A percentile compares a stretch with the other conserved stretches of the same genome.
Evolutionary conservation across 2,329 filamentous ascomycete species (phyloP).

Genomic region (Diplodia scrobiculata): DNA sequence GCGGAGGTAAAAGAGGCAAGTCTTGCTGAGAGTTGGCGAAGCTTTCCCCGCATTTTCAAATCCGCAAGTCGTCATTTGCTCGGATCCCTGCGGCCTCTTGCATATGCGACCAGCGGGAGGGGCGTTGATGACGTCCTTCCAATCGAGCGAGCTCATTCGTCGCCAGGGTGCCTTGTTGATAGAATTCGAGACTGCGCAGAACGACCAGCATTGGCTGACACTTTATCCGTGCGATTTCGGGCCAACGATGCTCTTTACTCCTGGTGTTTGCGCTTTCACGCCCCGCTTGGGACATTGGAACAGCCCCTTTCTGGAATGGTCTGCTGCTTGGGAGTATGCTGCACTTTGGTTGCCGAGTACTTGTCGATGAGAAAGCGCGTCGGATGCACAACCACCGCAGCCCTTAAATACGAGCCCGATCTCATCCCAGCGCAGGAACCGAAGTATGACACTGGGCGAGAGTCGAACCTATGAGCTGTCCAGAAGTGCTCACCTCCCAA

Average conservation of each 20-base stretch:
- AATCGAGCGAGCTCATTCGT: not conserved
- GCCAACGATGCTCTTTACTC: not conserved
- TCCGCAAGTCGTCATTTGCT: slow-evolving; percentile 1
- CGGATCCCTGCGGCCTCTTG: not conserved
- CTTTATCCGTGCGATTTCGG: not conserved
- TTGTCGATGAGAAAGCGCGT: too few relatives aligned
- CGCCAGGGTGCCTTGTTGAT: not conserved
- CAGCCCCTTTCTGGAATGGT: too few relatives aligned
- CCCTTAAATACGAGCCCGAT: too few relatives aligned
- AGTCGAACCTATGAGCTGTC: too few relatives aligned
- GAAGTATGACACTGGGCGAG: too few relatives aligned
- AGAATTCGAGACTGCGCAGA: not conserved
- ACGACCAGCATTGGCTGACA: not conserved
- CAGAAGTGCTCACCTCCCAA: too few relatives aligned
- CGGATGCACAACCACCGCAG: too few relatives aligned
- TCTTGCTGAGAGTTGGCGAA: not conserved
- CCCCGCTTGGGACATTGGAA: too few relatives aligned
- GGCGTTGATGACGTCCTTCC: not conserved
- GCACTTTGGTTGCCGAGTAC: too few relatives aligned
- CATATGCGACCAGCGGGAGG: not conserved
- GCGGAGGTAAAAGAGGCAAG: not conserved
- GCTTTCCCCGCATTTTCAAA: slow-evolving; percentile 25
- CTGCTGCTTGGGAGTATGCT: too few relatives aligned
- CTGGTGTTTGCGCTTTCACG: too few relatives aligned
- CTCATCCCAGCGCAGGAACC: too few relatives aligned